A percentile compares a stretch with the other conserved stretches of the same genome.
Evolutionary conservation across 1,139 yeast species (phyloP).

Genomic region (Tardiomyces blankii): DNA sequence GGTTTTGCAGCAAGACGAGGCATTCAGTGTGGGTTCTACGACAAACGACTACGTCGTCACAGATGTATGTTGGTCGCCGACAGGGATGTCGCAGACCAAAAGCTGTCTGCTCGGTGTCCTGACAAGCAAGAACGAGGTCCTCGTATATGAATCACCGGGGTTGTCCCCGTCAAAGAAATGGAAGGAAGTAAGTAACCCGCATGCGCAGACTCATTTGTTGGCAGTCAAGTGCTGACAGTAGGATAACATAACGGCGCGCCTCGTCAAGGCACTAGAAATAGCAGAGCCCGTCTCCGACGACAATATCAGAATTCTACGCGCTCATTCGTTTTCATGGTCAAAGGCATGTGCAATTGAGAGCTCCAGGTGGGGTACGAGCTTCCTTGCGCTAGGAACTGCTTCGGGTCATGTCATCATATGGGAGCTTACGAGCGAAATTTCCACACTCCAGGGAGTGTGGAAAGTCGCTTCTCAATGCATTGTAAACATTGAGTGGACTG

Average conservation of each 20-base stretch:
- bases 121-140: not conserved
- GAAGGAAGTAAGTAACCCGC: not conserved
- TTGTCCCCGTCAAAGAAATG: not conserved
- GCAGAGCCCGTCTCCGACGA: not conserved
- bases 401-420: not conserved
- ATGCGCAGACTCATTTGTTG: no score
- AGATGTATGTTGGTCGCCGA: conserved; percentile 5
- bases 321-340: not conserved
- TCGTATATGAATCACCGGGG: not conserved
- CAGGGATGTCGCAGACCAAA: conserved; percentile 3
- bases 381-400: not conserved
- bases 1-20: conserved; percentile 4
- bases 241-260: not conserved
- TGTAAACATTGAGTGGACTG: not conserved
- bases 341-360: not conserved
- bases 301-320: not conserved
- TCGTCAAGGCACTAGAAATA: not conserved
- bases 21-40: conserved; percentile 2
- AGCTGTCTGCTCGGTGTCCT: not conserved
- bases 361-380: not conserved
- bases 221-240: no score
- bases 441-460: not conserved
- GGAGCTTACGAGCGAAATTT: not conserved
- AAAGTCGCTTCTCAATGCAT: not conserved
- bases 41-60: conserved; percentile 4